These are phyloP conservation scores for Oidiodendron maius DNA, from an alignment of 495 filamentous ascomycete species.

Conservation along the genomic window DNA sequence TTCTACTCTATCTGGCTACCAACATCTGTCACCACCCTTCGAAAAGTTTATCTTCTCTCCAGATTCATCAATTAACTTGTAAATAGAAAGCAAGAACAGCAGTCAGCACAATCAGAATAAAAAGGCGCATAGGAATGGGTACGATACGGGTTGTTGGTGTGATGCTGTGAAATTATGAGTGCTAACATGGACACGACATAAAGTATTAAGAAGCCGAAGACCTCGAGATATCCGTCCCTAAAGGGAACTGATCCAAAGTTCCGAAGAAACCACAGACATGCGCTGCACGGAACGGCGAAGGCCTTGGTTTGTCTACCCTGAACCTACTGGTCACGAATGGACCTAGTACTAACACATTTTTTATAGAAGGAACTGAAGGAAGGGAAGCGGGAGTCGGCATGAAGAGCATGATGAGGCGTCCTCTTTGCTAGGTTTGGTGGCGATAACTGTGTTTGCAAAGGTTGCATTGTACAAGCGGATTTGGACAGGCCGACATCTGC, in stretches of 20 bases:
- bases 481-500: constrained; percentile 8
- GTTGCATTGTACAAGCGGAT: constrained; percentile 13
- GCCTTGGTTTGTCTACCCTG: constrained; percentile 71
- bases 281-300: constrained; percentile 96
- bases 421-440: constrained; percentile 11
- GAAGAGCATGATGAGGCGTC: constrained; percentile 32
- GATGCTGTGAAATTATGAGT: too few relatives aligned
- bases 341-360: neutral
- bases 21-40: too few relatives aligned
- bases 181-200: neutral
- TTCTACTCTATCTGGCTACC: too few relatives aligned
- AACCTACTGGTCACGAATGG: neutral
- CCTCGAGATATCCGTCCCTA: constrained; percentile 94
- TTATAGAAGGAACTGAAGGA: constrained; percentile 94
- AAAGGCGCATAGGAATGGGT: constrained; percentile 99
- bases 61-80: too few relatives aligned
- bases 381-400: constrained; percentile 90
- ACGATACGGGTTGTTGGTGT: too few relatives aligned
- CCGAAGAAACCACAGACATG: constrained; percentile 98
- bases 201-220: constrained; percentile 99
- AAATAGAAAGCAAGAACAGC: constrained; percentile 9
- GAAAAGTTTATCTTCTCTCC: too few relatives aligned
- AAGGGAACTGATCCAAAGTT: constrained; percentile 99
- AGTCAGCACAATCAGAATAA: constrained; percentile 52
- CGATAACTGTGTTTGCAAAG: constrained; percentile 12